A percentile compares a stretch with the other conserved stretches of the same genome.
Evolutionary conservation across 768 basidiomycete genomes (phyloP).

Genomic region (Leccinum arenicola): DNA sequence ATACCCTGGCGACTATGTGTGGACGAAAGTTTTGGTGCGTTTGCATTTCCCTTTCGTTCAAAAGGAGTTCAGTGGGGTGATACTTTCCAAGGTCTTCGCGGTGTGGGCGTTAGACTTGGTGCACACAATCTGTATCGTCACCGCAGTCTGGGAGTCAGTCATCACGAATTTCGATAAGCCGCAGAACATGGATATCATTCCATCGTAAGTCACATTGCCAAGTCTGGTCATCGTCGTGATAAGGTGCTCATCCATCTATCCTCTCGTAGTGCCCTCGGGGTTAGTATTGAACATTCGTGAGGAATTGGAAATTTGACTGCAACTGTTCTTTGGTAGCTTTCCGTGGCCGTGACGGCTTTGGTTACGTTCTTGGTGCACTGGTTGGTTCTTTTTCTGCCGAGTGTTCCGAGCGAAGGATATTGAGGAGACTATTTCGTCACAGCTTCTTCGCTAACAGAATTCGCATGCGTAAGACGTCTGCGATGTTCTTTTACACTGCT

Average conservation of each 20-base stretch:
- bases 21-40: slow-evolving; percentile 31
- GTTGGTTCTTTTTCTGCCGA: slow-evolving; percentile 8
- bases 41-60: neutral
- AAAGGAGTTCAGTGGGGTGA: neutral
- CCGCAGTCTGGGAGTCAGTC: slow-evolving; percentile 26
- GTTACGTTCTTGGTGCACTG: slow-evolving; percentile 36
- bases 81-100: slow-evolving; percentile 20
- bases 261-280: slow-evolving; percentile 25
- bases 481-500: neutral
- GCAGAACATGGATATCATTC: slow-evolving; percentile 27
- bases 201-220: slow-evolving; percentile 19
- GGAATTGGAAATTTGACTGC: neutral
- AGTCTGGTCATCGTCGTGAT: neutral
- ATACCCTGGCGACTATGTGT: slow-evolving; percentile 26
- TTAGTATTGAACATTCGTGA: slow-evolving; percentile 2
- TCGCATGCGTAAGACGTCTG: slow-evolving; percentile 27
- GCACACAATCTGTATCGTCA: slow-evolving; percentile 29
- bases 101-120: slow-evolving; percentile 30
- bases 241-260: neutral
- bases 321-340: slow-evolving; percentile 18
- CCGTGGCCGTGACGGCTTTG: slow-evolving; percentile 30
- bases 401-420: neutral
- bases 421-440: neutral
- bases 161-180: slow-evolving; percentile 26
- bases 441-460: slow-evolving; percentile 36